A percentile compares a stretch with the other conserved stretches of the same genome.
Conservation (phyloP, 2,329 filamentous ascomycete genomes). For the Septoria linicola region DNA sequence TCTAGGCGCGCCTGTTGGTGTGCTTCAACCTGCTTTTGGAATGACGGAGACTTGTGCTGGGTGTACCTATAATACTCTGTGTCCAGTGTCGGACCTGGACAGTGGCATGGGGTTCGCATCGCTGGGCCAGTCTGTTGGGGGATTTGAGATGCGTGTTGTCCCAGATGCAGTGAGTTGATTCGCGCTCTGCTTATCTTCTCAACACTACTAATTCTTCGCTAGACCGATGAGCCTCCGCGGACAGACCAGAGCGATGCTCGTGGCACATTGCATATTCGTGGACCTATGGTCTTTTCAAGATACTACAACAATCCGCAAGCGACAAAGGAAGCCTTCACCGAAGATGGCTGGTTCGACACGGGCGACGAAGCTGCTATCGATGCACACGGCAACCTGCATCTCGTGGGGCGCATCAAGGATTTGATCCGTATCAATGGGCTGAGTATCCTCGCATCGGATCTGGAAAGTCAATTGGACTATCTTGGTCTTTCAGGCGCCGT, state of each 20-base stretch:
- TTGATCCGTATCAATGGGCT: constrained; percentile 12
- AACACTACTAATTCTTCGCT: too few species aligned
- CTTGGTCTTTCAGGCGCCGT: constrained; percentile 1
- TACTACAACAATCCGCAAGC: constrained; percentile 91
- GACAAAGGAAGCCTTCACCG: constrained; percentile 75
- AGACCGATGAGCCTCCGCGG: not conserved
- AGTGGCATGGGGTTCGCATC: constrained; percentile 19
- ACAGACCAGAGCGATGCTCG: constrained; percentile 80
- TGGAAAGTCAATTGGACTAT: constrained; percentile 8
- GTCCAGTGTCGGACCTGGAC: constrained; percentile 13
- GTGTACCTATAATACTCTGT: constrained; percentile 21
- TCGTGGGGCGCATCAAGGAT: constrained; percentile 14
- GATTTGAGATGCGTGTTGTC: constrained; percentile 8
- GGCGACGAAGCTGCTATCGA: constrained; percentile 58
- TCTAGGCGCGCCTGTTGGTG: constrained; percentile 9
- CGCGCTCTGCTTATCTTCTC: too few species aligned
- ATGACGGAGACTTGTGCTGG: constrained; percentile 26
- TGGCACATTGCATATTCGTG: constrained; percentile 82
- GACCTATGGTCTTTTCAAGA: constrained; percentile 74
- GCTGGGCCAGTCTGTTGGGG: constrained; percentile 8
- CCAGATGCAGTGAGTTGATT: too few species aligned
- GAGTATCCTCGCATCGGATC: constrained; percentile 3
- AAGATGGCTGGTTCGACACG: constrained; percentile 95
- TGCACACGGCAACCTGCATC: not conserved
- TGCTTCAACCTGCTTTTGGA: constrained; percentile 20